phyloP scores from a whole-genome alignment of 139 green algal species.

The Tetraselmis chui region DNA sequence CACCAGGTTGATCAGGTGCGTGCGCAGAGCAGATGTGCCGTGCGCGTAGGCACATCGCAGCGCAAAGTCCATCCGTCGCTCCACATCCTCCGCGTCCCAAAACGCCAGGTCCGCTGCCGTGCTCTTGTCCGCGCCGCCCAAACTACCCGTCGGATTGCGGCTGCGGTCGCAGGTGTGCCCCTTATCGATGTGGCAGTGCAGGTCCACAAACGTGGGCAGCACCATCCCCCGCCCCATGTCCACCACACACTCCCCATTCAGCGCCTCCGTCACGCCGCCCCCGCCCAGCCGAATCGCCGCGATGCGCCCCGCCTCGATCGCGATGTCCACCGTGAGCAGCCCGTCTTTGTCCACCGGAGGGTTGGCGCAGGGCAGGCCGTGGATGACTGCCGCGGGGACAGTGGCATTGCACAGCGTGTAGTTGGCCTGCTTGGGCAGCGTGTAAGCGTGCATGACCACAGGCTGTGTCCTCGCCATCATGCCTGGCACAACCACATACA shows the following conservation, averaged over 20 bases:
- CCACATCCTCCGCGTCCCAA: slow-evolving; percentile 55
- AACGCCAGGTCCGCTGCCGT: slow-evolving; percentile 49
- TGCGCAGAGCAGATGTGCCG: slow-evolving; percentile 61
- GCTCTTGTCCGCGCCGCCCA: slow-evolving; percentile 53
- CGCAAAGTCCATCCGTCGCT: slow-evolving; percentile 65
- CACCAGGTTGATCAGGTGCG: slow-evolving; percentile 65
- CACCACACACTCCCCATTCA: slow-evolving; percentile 5
- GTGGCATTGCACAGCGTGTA: not conserved
- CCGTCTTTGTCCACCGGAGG: not conserved
- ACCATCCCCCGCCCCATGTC: slow-evolving; percentile 27
- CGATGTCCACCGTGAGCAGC: slow-evolving; percentile 12
- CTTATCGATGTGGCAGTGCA: slow-evolving; percentile 76
- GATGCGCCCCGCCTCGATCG: slow-evolving; percentile 7
- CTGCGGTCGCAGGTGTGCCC: slow-evolving; percentile 61
- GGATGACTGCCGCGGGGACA: not conserved
- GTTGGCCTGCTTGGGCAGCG: not conserved
- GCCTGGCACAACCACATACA: too few relatives aligned
- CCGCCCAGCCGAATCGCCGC: slow-evolving; percentile 8
- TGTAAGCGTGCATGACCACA: not conserved
- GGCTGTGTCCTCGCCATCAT: not conserved
- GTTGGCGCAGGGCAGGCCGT: not conserved
- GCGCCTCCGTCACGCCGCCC: not conserved
- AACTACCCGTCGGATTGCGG: slow-evolving; percentile 46
- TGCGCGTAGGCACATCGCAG: slow-evolving; percentile 60
- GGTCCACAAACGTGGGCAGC: slow-evolving; percentile 55